Evolutionary conservation across 768 basidiomycete genomes (phyloP).

Genomic region (Tulasnella sp.): DNA sequence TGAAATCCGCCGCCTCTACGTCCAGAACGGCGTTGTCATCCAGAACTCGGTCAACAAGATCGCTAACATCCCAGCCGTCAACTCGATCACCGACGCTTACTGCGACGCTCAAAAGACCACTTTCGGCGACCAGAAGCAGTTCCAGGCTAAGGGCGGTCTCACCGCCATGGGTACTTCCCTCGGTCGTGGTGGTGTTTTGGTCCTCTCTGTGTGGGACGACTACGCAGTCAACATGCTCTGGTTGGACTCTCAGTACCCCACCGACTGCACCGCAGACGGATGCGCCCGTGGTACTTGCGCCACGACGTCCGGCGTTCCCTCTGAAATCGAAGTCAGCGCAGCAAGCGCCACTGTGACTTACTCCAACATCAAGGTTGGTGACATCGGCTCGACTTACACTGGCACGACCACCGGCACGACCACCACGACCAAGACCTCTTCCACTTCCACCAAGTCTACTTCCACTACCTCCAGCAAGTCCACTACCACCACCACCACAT

Average conservation of each 20-base stretch:
- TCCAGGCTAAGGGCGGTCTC: conserved; percentile 39
- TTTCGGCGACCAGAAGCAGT: conserved; percentile 41
- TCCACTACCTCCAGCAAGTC: background rate
- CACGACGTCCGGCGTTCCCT: conserved; percentile 18
- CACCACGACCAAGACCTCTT: background rate
- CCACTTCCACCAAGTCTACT: background rate
- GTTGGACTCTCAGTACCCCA: conserved; percentile 18
- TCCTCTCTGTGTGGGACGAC: conserved; percentile 49
- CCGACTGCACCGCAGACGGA: conserved; percentile 10
- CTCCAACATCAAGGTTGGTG: background rate
- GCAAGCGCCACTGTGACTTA: conserved; percentile 13
- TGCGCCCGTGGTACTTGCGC: conserved; percentile 19
- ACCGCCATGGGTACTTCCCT: conserved; percentile 32
- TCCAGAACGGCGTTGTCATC: conserved; percentile 47
- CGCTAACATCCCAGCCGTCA: conserved; percentile 32
- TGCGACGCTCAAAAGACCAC: conserved; percentile 23
- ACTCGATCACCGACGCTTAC: conserved; percentile 22
- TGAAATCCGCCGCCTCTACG: conserved; percentile 39
- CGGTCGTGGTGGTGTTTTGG: conserved; percentile 41
- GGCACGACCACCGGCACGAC: background rate
- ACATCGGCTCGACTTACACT: background rate
- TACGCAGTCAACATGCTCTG: conserved; percentile 42
- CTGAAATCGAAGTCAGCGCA: conserved; percentile 8
- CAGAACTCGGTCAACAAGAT: conserved; percentile 44
- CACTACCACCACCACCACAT: background rate